Base-by-base conservation (phyloP, 495 filamentous ascomycete species). In the Endocarpon pusillum region DNA sequence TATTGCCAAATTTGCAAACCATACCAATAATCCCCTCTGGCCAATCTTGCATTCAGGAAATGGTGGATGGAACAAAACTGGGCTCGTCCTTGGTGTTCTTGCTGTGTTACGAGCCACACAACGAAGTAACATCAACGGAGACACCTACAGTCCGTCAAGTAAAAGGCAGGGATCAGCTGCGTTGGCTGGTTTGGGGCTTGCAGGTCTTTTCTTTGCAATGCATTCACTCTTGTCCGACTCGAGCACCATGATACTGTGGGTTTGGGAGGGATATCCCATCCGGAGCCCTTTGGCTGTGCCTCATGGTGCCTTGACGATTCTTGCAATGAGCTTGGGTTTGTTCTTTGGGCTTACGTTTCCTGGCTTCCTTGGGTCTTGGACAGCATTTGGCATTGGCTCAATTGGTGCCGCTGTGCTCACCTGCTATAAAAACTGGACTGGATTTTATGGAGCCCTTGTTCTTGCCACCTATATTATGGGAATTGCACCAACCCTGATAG, bases 1-100 rank as follows among this genome's bases (percentile, higher is more conserved):
- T 33, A 60, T 94, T 38, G 74, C 83, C 39, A 99, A 99, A 55
- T 99, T 92, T 51, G 83, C 86, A 3, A 89, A 75, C 68, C 63
- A 75, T 39, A 96, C 85, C n/a, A 96, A 91, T 57, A 99, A 99
- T 49, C 91, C 91, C 3, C 71, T 94, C 38, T 99, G 91, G 91
- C 85, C 91, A 3, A 80, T 85, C 39, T 77, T 94, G 69, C 76
- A 94, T 53, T 69, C 66, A 0, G 65, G 66, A 7, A 96, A 94
- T 51, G 91, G 89, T 34, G 91, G 91, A 5, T 86, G 74, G 74
- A 96, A 99, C 54, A 85, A 81, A 42, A 57, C 73, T 21, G 91
- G 87, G 14, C 52, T 94, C 32, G 51, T 64, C 32, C 52, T 99
- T 4, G 91, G 77, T 25, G 41, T 91, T 25, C 52, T 91, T 1